Percentiles rank a stretch among this genome's conserved stretches.
Conservation (phyloP, 164 flowering plant species). For the Malania oleifera region DNA sequence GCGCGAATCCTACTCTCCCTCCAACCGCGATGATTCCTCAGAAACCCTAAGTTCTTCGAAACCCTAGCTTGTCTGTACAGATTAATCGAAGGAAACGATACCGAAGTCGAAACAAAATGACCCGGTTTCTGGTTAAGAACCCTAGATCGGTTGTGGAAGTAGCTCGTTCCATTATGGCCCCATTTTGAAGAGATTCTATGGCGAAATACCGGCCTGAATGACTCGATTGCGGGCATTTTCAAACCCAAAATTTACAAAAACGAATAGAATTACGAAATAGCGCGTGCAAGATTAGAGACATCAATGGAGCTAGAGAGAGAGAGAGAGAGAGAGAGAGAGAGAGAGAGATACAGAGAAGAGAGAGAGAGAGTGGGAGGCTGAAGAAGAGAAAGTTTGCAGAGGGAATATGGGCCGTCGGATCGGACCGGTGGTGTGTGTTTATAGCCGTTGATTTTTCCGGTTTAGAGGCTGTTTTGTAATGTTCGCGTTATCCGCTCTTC, state of each 20-base stretch:
- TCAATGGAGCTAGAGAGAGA: not conserved
- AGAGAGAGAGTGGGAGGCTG: not conserved
- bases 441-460: no score
- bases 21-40: conserved; percentile 13
- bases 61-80: conserved; percentile 18
- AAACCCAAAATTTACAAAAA: conserved; percentile 10
- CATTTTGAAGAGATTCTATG: conserved; percentile 16
- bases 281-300: no score
- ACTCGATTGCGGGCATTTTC: conserved; percentile 33
- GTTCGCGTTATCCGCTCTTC: no score
- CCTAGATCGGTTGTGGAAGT: conserved; percentile 25
- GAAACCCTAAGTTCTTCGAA: conserved; percentile 17
- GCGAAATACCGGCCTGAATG: conserved; percentile 23
- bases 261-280: no score
- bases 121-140: conserved; percentile 15
- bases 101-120: conserved; percentile 19
- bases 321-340: not conserved
- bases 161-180: conserved; percentile 15
- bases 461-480: not conserved
- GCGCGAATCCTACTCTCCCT: conserved; percentile 31
- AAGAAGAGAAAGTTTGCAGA: not conserved
- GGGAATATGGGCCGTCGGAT: conserved; percentile 19
- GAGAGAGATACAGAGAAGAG: not conserved
- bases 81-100: conserved; percentile 13
- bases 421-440: not conserved